These are phyloP conservation scores for Diversispora epigaea DNA, from an alignment of 192 early-diverging fungal genomes.

Conservation along the genomic window DNA sequence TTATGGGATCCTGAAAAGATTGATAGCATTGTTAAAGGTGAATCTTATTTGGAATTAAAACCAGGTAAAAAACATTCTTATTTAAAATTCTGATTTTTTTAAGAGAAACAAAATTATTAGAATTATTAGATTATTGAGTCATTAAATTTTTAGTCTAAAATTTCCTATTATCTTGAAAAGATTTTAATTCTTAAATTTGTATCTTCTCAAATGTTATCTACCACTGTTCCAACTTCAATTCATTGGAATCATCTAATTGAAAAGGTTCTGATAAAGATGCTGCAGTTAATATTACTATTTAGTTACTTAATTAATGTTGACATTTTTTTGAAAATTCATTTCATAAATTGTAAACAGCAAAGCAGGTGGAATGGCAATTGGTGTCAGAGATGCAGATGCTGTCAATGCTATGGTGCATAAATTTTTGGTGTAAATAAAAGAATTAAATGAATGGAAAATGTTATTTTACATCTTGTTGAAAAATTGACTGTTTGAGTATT, in stretches of 20 bases:
- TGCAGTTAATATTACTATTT: constrained; percentile 54
- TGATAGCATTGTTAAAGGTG: constrained; percentile 68
- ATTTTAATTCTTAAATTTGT: constrained; percentile 98
- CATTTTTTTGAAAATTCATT: neutral
- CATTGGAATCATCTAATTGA: constrained; percentile 99
- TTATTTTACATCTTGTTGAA: constrained; percentile 72
- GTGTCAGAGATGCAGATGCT: constrained; percentile 98
- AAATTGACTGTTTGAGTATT: constrained; percentile 66
- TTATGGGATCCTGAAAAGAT: constrained; percentile 65
- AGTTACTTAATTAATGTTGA: neutral
- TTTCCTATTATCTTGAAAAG: constrained; percentile 37
- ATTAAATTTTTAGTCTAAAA: too few relatives aligned
- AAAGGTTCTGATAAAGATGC: constrained; percentile 83
- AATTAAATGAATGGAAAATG: constrained; percentile 89
- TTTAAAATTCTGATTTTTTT: neutral
- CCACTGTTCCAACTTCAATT: too few relatives aligned
- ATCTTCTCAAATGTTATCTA: constrained; percentile 89
- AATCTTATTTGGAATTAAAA: constrained; percentile 86
- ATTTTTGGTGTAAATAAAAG: constrained; percentile 91
- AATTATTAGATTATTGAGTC: constrained; percentile 11
- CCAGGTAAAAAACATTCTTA: too few relatives aligned
- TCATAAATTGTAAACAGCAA: neutral
- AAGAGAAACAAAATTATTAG: neutral
- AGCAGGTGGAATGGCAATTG: constrained; percentile 93
- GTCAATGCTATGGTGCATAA: constrained; percentile 96